A percentile compares a stretch with the other conserved stretches of the same genome.
These are phyloP conservation scores for Fusarium haematococcum DNA, from an alignment of 2,329 filamentous ascomycete species.

Conservation along the genomic window DNA sequence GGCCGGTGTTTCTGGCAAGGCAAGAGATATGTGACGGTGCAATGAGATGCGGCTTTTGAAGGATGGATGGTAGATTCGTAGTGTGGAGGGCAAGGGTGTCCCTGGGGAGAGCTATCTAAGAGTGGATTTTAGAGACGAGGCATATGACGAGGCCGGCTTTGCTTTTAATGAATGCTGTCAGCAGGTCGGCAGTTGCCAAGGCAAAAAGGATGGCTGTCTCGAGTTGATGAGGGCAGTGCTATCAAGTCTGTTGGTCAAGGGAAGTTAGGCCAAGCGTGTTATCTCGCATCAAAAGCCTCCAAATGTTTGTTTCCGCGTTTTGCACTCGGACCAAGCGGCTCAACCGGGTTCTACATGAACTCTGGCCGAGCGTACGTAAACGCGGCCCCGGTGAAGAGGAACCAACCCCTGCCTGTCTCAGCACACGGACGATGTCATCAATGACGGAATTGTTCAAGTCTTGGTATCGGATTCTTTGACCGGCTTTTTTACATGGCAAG, in stretches of 20 bases:
- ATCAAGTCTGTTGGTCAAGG: not conserved
- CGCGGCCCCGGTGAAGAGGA: not conserved
- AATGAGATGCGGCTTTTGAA: not conserved
- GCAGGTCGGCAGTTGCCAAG: not conserved
- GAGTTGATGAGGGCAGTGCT: not conserved
- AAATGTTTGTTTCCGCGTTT: not conserved
- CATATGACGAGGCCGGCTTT: not conserved
- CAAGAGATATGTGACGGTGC: constrained; percentile 27
- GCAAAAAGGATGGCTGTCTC: not conserved
- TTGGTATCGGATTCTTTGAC: not conserved
- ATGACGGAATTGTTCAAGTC: not conserved
- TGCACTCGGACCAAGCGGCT: not conserved
- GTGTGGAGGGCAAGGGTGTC: constrained; percentile 17
- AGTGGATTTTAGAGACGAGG: not conserved
- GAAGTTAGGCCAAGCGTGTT: not conserved
- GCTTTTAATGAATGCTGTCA: constrained; percentile 1
- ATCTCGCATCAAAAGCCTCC: not conserved
- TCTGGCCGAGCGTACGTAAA: not conserved
- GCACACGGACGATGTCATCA: not conserved
- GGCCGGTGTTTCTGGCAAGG: not conserved
- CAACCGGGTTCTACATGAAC: not conserved
- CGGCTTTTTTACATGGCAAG: not conserved
- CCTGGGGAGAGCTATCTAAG: constrained; percentile 9
- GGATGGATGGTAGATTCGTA: not conserved
- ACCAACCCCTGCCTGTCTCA: not conserved